Percentiles rank a stretch among this genome's conserved stretches.
Conservation (phyloP, 2,329 filamentous ascomycete genomes). For the Fusarium pseudoanthophilum region DNA sequence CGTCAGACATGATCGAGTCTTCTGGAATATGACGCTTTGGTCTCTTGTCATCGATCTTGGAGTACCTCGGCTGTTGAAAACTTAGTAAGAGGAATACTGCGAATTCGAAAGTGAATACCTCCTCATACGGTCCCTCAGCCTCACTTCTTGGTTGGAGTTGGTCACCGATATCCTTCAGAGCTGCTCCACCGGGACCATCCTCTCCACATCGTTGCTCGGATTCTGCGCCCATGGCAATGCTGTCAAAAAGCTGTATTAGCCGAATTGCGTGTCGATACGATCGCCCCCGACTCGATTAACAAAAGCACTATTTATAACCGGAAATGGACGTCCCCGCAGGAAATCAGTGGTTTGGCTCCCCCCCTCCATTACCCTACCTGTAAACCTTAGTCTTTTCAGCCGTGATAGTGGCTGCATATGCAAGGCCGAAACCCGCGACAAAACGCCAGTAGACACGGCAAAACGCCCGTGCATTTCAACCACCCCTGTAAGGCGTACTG, state of each 20-base stretch:
- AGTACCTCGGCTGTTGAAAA: background rate
- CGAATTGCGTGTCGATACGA: background rate
- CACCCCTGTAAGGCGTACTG: background rate
- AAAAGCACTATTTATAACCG: background rate
- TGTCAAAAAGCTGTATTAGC: fast-evolving
- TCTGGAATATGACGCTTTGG: background rate
- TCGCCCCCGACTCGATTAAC: background rate
- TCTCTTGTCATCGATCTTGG: background rate
- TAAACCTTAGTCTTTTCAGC: background rate
- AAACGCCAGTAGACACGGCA: background rate
- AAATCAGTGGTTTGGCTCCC: background rate
- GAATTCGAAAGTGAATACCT: background rate
- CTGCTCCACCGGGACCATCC: background rate
- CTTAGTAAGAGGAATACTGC: background rate
- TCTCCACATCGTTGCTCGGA: background rate
- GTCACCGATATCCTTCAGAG: background rate
- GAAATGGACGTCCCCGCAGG: fast-evolving
- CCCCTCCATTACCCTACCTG: background rate
- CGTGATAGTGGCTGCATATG: background rate
- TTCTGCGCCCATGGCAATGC: background rate
- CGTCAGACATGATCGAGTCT: background rate
- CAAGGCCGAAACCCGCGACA: background rate
- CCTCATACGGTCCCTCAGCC: background rate
- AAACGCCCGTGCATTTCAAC: background rate
- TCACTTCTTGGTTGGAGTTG: background rate